Percentiles rank a stretch among this genome's conserved stretches.
These are phyloP conservation scores for Coniella lustricola DNA, from an alignment of 2,329 filamentous ascomycete species.

Conservation along the genomic window DNA sequence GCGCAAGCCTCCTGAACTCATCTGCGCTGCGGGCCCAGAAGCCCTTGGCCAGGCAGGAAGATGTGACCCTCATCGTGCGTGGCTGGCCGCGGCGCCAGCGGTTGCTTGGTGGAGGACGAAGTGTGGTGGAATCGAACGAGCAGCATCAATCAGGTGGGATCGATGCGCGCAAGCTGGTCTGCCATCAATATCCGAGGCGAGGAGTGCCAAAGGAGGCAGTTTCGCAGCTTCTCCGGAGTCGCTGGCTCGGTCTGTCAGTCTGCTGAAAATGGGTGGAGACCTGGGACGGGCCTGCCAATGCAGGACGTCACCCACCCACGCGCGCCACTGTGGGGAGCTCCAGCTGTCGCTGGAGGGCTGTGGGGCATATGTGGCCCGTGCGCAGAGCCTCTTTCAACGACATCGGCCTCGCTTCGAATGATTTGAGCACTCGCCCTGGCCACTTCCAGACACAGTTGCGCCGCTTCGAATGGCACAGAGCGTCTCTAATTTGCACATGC, in stretches of 20 bases:
- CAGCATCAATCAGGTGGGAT: background rate
- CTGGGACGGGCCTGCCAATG: background rate
- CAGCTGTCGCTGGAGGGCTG: background rate
- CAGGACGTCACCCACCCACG: background rate
- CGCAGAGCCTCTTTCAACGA: background rate
- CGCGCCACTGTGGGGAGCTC: background rate
- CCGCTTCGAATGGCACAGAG: no score
- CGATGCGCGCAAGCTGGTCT: background rate
- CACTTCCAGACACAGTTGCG: no score
- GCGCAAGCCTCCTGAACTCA: slow-evolving; percentile 50
- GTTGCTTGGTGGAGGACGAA: background rate
- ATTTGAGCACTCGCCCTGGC: no score
- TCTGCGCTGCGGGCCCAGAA: slow-evolving; percentile 53
- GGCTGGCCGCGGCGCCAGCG: background rate
- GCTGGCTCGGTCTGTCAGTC: background rate
- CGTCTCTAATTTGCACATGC: no score
- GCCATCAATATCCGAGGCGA: background rate
- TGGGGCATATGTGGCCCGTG: background rate
- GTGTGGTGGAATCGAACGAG: background rate
- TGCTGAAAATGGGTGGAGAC: background rate
- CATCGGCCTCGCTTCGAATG: background rate
- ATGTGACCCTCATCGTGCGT: slow-evolving; percentile 41
- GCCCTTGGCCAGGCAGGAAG: slow-evolving; percentile 38
- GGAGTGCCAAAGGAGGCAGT: background rate
- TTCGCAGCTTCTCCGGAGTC: background rate